Conservation (phyloP, 2,329 filamentous ascomycete genomes). For the Penicillium psychrosexuale region DNA sequence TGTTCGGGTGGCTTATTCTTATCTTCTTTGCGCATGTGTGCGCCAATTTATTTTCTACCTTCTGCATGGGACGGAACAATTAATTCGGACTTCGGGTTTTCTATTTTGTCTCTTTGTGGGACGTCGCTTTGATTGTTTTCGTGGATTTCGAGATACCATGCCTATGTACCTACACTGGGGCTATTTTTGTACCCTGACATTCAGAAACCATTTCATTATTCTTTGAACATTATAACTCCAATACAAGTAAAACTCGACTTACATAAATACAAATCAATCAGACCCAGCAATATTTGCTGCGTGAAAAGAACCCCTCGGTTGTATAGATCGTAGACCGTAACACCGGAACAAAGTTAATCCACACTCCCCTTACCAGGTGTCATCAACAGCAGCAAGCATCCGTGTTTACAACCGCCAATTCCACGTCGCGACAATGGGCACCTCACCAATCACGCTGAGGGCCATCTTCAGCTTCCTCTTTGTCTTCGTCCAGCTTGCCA, state of each 20-base stretch:
- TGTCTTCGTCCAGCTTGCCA: slow-evolving; percentile 39
- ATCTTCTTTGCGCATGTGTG: slow-evolving; percentile 8
- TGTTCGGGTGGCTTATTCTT: slow-evolving; percentile 17
- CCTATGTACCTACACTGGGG: slow-evolving; percentile 15
- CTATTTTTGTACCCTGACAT: slow-evolving; percentile 13
- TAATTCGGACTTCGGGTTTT: slow-evolving; percentile 16
- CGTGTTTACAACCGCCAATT: slow-evolving; percentile 27
- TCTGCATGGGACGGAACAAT: slow-evolving; percentile 12
- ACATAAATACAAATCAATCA: not conserved
- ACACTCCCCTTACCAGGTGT: slow-evolving; percentile 33
- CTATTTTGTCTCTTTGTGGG: slow-evolving; percentile 10
- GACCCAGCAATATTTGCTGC: not conserved
- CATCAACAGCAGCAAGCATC: slow-evolving; percentile 29
- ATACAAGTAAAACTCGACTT: not conserved
- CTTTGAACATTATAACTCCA: not conserved
- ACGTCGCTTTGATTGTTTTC: slow-evolving; percentile 11
- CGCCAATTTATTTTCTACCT: slow-evolving; percentile 7
- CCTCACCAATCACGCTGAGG: slow-evolving; percentile 30
- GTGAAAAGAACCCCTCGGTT: not conserved
- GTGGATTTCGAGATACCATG: slow-evolving; percentile 26
- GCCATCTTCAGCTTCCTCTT: slow-evolving; percentile 34
- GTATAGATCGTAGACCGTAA: slow-evolving; percentile 2
- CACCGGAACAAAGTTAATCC: slow-evolving; percentile 33
- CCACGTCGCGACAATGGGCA: slow-evolving; percentile 31
- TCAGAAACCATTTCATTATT: slow-evolving; percentile 12